Evolutionary conservation across 768 basidiomycete species (phyloP).

Genomic region (Kwoniella bestiolae): DNA sequence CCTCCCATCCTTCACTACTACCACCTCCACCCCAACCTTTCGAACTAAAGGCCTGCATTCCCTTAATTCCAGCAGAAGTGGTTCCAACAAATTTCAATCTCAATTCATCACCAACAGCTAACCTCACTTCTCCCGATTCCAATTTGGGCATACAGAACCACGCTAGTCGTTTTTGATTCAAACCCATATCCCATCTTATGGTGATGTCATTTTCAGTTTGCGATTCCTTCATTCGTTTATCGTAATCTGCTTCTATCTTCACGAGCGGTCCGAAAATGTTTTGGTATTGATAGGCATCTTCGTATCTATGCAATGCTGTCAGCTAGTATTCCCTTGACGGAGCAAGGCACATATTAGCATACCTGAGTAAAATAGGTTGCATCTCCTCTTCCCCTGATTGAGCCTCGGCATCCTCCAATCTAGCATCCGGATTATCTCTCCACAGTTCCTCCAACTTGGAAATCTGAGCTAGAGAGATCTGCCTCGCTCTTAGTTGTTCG

Average conservation of each 20-base stretch:
- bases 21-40: constrained; percentile 28
- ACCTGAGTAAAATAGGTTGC: constrained; percentile 78
- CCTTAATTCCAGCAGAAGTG: constrained; percentile 58
- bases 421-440: constrained; percentile 94
- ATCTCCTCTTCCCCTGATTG: constrained; percentile 98
- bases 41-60: constrained; percentile 45
- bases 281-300: constrained; percentile 99
- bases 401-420: constrained; percentile 94
- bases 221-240: constrained; percentile 95
- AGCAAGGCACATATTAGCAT: constrained; percentile 12
- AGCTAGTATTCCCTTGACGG: constrained; percentile 1
- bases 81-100: constrained; percentile 86
- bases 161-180: constrained; percentile 98
- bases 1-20: constrained; percentile 88
- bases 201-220: constrained; percentile 97
- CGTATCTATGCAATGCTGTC: constrained; percentile 63
- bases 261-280: constrained; percentile 99
- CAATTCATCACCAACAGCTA: constrained; percentile 96
- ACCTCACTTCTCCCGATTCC: constrained; percentile 94
- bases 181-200: constrained; percentile 94
- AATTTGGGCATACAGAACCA: constrained; percentile 97
- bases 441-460: constrained; percentile 96
- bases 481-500: constrained; percentile 92
- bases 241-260: constrained; percentile 99
- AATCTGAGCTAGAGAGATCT: constrained; percentile 96